Conservation (phyloP, 169 alveolate species). For the Eimeria mitis region DNA sequence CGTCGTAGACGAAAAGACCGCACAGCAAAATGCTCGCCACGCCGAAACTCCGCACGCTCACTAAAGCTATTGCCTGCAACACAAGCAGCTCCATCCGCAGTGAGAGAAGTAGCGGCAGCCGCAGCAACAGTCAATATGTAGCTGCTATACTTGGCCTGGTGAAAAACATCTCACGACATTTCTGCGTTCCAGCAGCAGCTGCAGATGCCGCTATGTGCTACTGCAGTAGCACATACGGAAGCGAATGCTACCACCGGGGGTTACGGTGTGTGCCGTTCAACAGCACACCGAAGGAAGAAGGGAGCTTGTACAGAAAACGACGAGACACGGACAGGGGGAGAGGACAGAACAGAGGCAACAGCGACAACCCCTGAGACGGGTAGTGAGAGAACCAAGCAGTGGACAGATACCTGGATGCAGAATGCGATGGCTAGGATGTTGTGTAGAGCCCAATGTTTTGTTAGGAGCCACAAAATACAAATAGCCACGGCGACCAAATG, state of each 20-base stretch:
- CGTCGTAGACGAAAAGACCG: conserved; percentile 95
- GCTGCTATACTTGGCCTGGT: background rate
- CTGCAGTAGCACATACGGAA: background rate
- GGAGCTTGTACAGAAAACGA: background rate
- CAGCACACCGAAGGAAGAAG: background rate
- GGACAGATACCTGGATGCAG: conserved; percentile 85
- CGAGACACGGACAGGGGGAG: background rate
- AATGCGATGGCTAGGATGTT: conserved; percentile 94
- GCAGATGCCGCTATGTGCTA: background rate
- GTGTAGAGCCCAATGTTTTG: conserved; percentile 93
- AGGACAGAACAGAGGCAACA: background rate
- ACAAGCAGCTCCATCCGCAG: background rate
- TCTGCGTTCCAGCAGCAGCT: background rate
- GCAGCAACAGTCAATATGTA: background rate
- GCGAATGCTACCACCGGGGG: background rate
- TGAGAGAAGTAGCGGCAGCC: background rate
- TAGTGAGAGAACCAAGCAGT: background rate
- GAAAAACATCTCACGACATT: background rate
- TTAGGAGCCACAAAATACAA: conserved; percentile 87
- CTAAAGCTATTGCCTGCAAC: conserved; percentile 89
- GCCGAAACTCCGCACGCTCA: conserved; percentile 93
- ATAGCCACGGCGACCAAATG: conserved; percentile 65
- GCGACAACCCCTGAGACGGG: background rate
- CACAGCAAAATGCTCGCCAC: conserved; percentile 91
- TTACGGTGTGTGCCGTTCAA: background rate